Evolutionary conservation across 2,329 filamentous ascomycete genomes (phyloP).

Genomic region (Ophiostoma sp.): DNA sequence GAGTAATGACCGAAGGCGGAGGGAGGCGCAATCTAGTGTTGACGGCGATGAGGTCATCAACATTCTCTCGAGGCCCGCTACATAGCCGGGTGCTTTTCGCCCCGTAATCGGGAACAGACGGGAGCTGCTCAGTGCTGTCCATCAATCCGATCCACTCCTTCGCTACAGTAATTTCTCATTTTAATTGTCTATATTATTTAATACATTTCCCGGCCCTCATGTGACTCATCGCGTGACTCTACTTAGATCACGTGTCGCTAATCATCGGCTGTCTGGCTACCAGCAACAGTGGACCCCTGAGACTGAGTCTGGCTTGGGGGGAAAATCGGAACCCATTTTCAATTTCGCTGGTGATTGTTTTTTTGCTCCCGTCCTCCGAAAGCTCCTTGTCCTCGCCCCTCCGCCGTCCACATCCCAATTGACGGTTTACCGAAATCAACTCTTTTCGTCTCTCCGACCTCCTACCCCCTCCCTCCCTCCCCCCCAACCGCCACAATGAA

Average conservation of each 20-base stretch:
- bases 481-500: slow-evolving; percentile 63
- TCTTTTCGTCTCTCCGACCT: not conserved
- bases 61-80: not conserved
- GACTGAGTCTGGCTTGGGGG: slow-evolving; percentile 12
- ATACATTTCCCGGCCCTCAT: not conserved
- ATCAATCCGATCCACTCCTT: not conserved
- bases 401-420: slow-evolving; percentile 16
- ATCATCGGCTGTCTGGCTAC: not conserved
- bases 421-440: slow-evolving; percentile 9
- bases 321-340: slow-evolving; percentile 22
- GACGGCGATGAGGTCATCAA: not conserved
- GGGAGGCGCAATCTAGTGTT: not conserved
- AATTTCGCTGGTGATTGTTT: slow-evolving; percentile 23
- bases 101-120: slow-evolving; percentile 13
- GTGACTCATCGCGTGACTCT: not conserved
- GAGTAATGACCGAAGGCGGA: not conserved
- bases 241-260: not conserved
- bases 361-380: slow-evolving; percentile 23
- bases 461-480: not conserved
- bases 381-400: slow-evolving; percentile 20
- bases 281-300: slow-evolving; percentile 3
- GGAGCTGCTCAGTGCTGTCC: not conserved
- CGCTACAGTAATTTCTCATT: not conserved
- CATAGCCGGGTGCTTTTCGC: not conserved
- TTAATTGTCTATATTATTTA: not conserved